Evolutionary conservation across 331 rosid species (phyloP).

Genomic region (Quercus tomentella): DNA sequence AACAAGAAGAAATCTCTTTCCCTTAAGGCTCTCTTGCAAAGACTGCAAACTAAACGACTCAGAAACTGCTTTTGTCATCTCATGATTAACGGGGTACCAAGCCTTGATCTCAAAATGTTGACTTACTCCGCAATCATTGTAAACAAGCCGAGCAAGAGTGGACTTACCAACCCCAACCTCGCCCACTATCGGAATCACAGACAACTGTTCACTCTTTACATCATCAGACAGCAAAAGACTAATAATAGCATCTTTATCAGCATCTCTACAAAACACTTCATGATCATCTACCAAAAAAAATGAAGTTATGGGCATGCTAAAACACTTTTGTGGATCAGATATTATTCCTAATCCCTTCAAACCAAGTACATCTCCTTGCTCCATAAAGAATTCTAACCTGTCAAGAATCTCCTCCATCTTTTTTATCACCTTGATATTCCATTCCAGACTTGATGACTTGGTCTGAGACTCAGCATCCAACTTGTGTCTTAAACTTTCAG

Average conservation of each 20-base stretch:
- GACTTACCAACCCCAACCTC: conserved; percentile 36
- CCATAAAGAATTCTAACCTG: too few species aligned
- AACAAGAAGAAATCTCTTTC: conserved; percentile 23
- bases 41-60: conserved; percentile 8
- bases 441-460: too few species aligned
- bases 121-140: conserved; percentile 7
- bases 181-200: conserved; percentile 29
- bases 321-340: too few species aligned
- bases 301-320: conserved; percentile 2
- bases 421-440: too few species aligned
- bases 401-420: too few species aligned
- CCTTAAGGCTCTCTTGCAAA: conserved; percentile 4
- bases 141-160: conserved; percentile 28
- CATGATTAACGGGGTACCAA: conserved; percentile 21
- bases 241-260: conserved; percentile 18
- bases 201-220: not conserved
- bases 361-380: too few species aligned
- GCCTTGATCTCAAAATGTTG: conserved; percentile 8
- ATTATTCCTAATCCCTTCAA: not conserved
- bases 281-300: conserved; percentile 12
- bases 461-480: too few species aligned
- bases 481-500: too few species aligned
- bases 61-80: conserved; percentile 14
- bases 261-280: conserved; percentile 16
- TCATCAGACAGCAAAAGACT: not conserved